Percentiles rank a stretch among this genome's conserved stretches.
These are phyloP conservation scores for Aspergillus mulundensis DNA, from an alignment of 495 filamentous ascomycete genomes.

Conservation along the genomic window DNA sequence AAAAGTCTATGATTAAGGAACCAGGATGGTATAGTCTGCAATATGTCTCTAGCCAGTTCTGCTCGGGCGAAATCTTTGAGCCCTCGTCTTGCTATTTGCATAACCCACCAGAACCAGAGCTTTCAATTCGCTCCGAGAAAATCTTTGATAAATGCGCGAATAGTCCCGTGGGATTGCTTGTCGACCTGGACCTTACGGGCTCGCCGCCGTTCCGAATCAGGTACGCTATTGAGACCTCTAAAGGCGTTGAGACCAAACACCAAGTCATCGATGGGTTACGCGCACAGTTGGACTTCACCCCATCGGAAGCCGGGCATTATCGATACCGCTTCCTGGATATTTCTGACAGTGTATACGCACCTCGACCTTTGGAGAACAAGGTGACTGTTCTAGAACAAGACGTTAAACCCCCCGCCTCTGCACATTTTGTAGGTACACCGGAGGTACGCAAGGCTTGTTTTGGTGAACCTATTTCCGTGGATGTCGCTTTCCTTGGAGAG, in stretches of 20 bases:
- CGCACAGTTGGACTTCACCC: slow-evolving; percentile 79
- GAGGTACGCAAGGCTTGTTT: slow-evolving; percentile 65
- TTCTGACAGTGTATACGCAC: slow-evolving; percentile 71
- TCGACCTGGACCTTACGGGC: slow-evolving; percentile 82
- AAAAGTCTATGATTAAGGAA: slow-evolving; percentile 55
- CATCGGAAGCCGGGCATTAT: slow-evolving; percentile 75
- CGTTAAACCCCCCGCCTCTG: slow-evolving; percentile 86
- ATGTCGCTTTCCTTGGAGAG: slow-evolving; percentile 73
- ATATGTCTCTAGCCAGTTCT: slow-evolving; percentile 72
- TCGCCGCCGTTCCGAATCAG: slow-evolving; percentile 80
- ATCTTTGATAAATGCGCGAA: slow-evolving; percentile 93
- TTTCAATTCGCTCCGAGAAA: slow-evolving; percentile 68
- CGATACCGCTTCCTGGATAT: slow-evolving; percentile 79
- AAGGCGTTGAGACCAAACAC: slow-evolving; percentile 47
- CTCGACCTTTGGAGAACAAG: slow-evolving; percentile 46
- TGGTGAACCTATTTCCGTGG: slow-evolving; percentile 68
- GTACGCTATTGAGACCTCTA: slow-evolving; percentile 64
- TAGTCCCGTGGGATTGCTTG: slow-evolving; percentile 81
- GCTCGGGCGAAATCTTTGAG: slow-evolving; percentile 83
- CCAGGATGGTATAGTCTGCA: slow-evolving; percentile 82
- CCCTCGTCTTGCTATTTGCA: slow-evolving; percentile 85
- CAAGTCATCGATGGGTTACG: slow-evolving; percentile 61
- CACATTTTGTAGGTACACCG: slow-evolving; percentile 57
- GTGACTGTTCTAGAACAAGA: slow-evolving; percentile 70
- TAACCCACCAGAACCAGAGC: slow-evolving; percentile 82